A percentile compares a stretch with the other conserved stretches of the same genome.
Evolutionary conservation across 1,139 yeast species (phyloP).

Genomic region (Pichia sp.): DNA sequence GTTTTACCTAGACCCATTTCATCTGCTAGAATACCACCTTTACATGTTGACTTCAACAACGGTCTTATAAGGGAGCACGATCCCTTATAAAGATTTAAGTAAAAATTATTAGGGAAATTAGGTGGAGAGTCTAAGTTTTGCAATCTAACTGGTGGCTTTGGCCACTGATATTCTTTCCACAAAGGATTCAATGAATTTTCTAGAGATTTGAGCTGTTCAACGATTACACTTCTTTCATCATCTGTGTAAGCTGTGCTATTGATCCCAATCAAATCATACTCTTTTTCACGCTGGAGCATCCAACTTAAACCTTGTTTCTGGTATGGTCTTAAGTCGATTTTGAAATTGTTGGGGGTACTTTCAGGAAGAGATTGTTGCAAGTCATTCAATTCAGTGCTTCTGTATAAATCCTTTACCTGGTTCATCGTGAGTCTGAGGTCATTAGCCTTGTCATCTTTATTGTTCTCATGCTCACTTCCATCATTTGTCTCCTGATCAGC

Average conservation of each 20-base stretch:
- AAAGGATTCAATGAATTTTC: constrained; percentile 75
- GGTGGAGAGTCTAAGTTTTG: not conserved
- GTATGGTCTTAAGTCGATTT: constrained; percentile 57
- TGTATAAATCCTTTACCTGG: constrained; percentile 73
- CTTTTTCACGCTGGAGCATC: constrained; percentile 70
- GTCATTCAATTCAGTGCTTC: constrained; percentile 53
- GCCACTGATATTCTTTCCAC: constrained; percentile 83
- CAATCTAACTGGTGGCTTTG: constrained; percentile 33
- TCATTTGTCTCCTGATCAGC: not conserved
- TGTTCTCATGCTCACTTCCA: constrained; percentile 4
- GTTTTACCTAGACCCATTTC: constrained; percentile 98
- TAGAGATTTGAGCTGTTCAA: constrained; percentile 18
- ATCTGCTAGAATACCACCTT: constrained; percentile 93
- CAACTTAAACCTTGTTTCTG: constrained; percentile 80
- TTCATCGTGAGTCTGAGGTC: constrained; percentile 48
- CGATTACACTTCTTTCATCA: constrained; percentile 24
- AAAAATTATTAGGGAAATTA: constrained; percentile 40
- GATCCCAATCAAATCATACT: constrained; percentile 38
- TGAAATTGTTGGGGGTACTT: constrained; percentile 60
- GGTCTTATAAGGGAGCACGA: constrained; percentile 72
- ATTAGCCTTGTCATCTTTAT: constrained; percentile 9
- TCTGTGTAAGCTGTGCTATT: constrained; percentile 28
- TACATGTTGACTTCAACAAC: constrained; percentile 47
- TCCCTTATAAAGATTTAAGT: constrained; percentile 80
- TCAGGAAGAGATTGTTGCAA: constrained; percentile 51